Evolutionary conservation across 2,329 filamentous ascomycete genomes (phyloP).

Genomic region (Alternaria longipes): DNA sequence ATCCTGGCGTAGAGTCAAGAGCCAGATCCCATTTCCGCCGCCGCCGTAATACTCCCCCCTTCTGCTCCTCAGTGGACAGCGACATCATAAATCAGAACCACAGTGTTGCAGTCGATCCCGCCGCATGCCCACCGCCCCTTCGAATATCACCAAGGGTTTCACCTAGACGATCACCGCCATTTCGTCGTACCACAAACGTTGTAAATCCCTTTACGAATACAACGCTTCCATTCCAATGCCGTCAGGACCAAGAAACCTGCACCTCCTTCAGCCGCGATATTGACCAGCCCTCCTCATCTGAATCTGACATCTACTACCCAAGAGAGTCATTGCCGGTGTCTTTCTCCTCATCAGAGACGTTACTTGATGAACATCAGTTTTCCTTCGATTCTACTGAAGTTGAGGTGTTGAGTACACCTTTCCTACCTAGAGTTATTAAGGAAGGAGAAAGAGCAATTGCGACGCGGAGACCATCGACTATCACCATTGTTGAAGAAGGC

Average conservation of each 20-base stretch:
- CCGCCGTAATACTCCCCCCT: accelerated
- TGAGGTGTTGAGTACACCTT: neutral
- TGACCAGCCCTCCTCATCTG: neutral
- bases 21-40: too few species aligned
- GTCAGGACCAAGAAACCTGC: neutral
- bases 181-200: neutral
- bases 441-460: neutral
- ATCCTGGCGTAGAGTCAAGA: too few species aligned
- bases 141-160: neutral
- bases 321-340: neutral
- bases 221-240: neutral
- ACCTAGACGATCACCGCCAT: neutral
- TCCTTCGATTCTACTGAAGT: neutral
- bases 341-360: neutral
- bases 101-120: too few species aligned
- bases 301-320: neutral
- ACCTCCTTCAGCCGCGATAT: neutral
- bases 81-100: too few species aligned
- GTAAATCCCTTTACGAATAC: neutral
- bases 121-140: neutral
- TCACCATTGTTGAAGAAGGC: neutral
- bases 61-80: too few species aligned
- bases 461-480: accelerated
- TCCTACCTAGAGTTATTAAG: neutral
- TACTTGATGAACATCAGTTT: neutral